Percentiles rank a stretch among this genome's conserved stretches.
Conservation (phyloP, 148 eudicot genomes). For the Oxyria digyna region DNA sequence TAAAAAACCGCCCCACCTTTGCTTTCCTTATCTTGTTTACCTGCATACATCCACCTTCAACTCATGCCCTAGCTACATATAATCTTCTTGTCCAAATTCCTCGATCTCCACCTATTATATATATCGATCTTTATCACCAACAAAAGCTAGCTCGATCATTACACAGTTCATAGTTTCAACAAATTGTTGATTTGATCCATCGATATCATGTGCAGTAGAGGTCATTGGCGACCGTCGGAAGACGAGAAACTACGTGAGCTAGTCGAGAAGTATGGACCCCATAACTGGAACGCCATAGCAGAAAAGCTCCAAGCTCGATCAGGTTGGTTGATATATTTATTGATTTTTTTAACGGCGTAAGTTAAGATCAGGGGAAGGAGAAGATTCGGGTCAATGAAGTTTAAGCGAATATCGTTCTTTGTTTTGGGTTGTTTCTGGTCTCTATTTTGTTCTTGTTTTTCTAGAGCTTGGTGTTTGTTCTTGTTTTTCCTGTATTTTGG, state of each 20-base stretch:
- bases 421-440: too few relatives aligned
- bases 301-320: conserved; percentile 97
- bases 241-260: conserved; percentile 82
- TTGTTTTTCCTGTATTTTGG: too few relatives aligned
- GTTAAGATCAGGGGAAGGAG: too few relatives aligned
- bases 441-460: too few relatives aligned
- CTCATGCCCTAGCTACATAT: conserved; percentile 6
- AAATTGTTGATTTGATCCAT: background rate
- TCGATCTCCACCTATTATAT: too few relatives aligned
- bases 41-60: conserved; percentile 7
- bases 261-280: conserved; percentile 80
- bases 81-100: too few relatives aligned
- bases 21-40: conserved; percentile 11
- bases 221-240: conserved; percentile 96
- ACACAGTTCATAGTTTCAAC: background rate
- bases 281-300: conserved; percentile 93
- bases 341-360: too few relatives aligned
- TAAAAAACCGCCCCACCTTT: background rate
- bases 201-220: conserved; percentile 46
- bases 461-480: too few relatives aligned
- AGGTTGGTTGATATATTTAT: conserved; percentile 33
- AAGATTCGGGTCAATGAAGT: too few relatives aligned
- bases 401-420: too few relatives aligned
- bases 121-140: background rate
- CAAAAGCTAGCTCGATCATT: background rate